These are phyloP conservation scores for Jatropha curcas DNA, from an alignment of 345 rosid species.

Conservation along the genomic window DNA sequence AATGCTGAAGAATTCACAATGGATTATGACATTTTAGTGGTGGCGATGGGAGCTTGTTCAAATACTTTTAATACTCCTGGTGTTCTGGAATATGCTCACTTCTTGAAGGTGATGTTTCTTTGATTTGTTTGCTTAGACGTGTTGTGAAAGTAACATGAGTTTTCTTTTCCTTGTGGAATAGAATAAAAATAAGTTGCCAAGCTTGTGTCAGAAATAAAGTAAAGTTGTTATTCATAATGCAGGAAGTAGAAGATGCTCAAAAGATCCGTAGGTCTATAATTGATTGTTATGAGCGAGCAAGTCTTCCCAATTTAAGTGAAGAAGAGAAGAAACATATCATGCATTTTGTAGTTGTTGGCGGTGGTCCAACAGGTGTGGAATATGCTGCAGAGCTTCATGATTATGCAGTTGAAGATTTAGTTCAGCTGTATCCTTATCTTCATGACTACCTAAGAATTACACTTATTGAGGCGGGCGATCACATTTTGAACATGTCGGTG, in stretches of 20 bases:
- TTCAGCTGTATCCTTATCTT: slow-evolving; percentile 54
- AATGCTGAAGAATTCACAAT: slow-evolving; percentile 54
- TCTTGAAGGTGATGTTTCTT: slow-evolving; percentile 47
- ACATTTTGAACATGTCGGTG: slow-evolving; percentile 71
- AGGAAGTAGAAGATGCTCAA: slow-evolving; percentile 83
- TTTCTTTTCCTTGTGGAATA: neutral
- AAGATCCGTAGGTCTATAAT: slow-evolving; percentile 58
- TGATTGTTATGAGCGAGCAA: slow-evolving; percentile 72
- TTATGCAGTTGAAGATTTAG: slow-evolving; percentile 60
- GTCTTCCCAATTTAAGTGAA: slow-evolving; percentile 61
- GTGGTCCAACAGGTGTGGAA: slow-evolving; percentile 90
- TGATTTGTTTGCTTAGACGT: neutral
- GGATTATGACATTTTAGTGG: slow-evolving; percentile 67
- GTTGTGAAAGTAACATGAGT: neutral
- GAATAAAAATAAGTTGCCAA: neutral
- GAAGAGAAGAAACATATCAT: slow-evolving; percentile 70
- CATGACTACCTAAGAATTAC: slow-evolving; percentile 55
- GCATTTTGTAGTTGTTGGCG: slow-evolving; percentile 89
- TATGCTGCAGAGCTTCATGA: slow-evolving; percentile 90
- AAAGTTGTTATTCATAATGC: slow-evolving; percentile 6
- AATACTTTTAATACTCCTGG: slow-evolving; percentile 88
- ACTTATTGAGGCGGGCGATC: slow-evolving; percentile 79
- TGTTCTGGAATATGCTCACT: slow-evolving; percentile 64
- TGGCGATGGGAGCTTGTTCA: slow-evolving; percentile 69
- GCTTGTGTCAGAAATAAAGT: neutral